Base-by-base conservation (phyloP, 805 yeast species). In the Cyberlindnera euphorbiae region DNA sequence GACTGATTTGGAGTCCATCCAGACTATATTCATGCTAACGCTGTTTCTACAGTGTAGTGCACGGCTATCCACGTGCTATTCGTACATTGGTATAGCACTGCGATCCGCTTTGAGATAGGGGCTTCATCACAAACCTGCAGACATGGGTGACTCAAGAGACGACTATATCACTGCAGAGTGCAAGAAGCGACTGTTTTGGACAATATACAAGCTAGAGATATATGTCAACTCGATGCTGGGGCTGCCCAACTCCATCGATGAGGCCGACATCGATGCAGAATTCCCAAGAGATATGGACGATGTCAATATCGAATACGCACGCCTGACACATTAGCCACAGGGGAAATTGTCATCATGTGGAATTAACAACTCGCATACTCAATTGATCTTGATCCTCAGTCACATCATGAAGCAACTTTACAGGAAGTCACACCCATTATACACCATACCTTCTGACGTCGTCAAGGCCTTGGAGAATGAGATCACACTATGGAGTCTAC, bases 191-290 rank as follows among this genome's bases (percentile, higher is more conserved):
- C 63, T 88, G 19, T 88, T 88, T 56, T 88, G 86, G 79, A 84
- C 96, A 0, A 81, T 89, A 41, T 82, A 84, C 58, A 88, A 89
- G 56, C 75, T 88, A 84, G 96, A 89, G 56, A 78, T 87, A 26
- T 89, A 89, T 55, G 84, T 88, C 39, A 86, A 87, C 57, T 84
- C 96, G 4, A 79, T 88, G 74, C 58, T 89, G 45, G 96, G 96
- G 1, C 64, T 88, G 32, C 97, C 97, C 1, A 69, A 90, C 45
- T 60, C 68, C 1, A 75, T 89, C 14, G 72, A 77, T 42, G 88
- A 84, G 42, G 85, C 78, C 42, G 96, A 89, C 48, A 82, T 84
- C 47, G 95, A 87, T 60, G 96, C 87, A 53, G 87, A 80, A 41
- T 64, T 87, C 42, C 96, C 96, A 0, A 63, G 73, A 29, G 96